phyloP scores from a whole-genome alignment of 805 yeast genomes.

The Suhomyces faveliae region DNA sequence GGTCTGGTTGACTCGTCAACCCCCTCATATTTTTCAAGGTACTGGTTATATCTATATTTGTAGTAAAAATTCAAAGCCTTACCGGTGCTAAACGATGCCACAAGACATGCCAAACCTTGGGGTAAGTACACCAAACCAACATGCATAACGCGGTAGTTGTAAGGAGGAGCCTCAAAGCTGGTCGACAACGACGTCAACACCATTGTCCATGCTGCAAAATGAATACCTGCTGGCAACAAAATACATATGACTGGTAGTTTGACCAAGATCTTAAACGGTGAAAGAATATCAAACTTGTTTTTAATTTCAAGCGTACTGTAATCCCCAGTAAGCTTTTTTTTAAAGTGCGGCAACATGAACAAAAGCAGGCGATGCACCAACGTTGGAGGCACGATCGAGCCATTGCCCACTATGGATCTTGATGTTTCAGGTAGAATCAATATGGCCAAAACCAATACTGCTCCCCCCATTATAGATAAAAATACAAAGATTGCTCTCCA shows the following conservation, averaged over 20 bases:
- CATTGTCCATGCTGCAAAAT: conserved; percentile 70
- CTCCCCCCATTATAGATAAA: conserved; percentile 61
- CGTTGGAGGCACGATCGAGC: conserved; percentile 54
- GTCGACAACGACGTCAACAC: conserved; percentile 65
- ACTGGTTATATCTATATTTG: conserved; percentile 21
- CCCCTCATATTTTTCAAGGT: conserved; percentile 21
- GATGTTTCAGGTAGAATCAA: conserved; percentile 69
- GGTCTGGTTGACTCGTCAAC: conserved; percentile 4
- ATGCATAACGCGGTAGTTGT: conserved; percentile 52
- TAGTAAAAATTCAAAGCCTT: conserved; percentile 54
- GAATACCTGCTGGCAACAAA: conserved; percentile 58
- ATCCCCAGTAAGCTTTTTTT: conserved; percentile 10
- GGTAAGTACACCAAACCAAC: conserved; percentile 76
- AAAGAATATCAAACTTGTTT: conserved; percentile 7
- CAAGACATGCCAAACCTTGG: conserved; percentile 63
- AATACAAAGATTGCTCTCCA: conserved; percentile 87
- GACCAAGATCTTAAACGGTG: conserved; percentile 43
- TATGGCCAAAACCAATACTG: conserved; percentile 26
- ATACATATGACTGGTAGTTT: conserved; percentile 46
- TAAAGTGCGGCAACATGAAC: conserved; percentile 21
- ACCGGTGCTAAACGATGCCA: conserved; percentile 62
- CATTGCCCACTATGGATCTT: conserved; percentile 72
- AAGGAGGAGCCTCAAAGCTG: conserved; percentile 44
- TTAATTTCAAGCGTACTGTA: conserved; percentile 7
- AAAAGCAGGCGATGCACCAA: conserved; percentile 46